phyloP scores from a whole-genome alignment of 1,284 basidiomycete genomes.

The Pseudozyma pruni region DNA sequence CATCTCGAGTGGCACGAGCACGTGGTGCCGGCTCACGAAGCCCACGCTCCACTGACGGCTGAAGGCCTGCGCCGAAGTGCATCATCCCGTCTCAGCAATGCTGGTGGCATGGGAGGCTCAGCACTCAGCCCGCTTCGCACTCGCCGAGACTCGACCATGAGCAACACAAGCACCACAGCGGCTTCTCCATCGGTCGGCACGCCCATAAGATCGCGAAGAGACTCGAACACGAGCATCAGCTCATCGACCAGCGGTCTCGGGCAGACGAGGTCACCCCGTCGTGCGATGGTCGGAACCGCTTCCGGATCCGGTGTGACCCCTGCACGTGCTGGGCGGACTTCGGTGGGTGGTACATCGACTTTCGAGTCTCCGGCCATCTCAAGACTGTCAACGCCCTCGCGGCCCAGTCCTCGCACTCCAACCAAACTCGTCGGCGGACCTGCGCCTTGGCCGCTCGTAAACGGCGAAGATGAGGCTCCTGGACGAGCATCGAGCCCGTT shows the following conservation, averaged over 20 bases:
- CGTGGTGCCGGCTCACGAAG: constrained; percentile 40
- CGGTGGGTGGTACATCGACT: constrained; percentile 14
- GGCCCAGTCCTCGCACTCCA: constrained; percentile 24
- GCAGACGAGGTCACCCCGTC: constrained; percentile 20
- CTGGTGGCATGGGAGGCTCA: constrained; percentile 8
- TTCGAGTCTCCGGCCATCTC: constrained; percentile 10
- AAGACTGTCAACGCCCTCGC: constrained; percentile 30
- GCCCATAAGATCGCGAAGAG: constrained; percentile 23
- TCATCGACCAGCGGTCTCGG: constrained; percentile 28
- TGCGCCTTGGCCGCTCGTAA: constrained; percentile 38
- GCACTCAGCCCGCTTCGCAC: constrained; percentile 34
- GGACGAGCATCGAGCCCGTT: constrained; percentile 4
- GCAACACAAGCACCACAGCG: constrained; percentile 31
- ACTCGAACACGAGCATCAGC: constrained; percentile 48
- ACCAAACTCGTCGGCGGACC: constrained; percentile 22
- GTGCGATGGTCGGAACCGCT: constrained; percentile 11
- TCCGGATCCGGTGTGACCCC: constrained; percentile 9
- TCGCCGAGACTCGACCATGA: constrained; percentile 47
- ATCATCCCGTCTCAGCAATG: constrained; percentile 33
- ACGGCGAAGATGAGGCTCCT: constrained; percentile 5
- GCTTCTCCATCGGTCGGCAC: constrained; percentile 5
- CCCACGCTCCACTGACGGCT: constrained; percentile 18
- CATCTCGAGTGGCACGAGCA: constrained; percentile 87
- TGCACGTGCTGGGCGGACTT: constrained; percentile 21
- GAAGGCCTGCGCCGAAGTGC: constrained; percentile 32